Percentiles rank a stretch among this genome's conserved stretches.
Evolutionary conservation across 805 yeast species (phyloP).

Genomic region (Yamadazyma endophytica): DNA sequence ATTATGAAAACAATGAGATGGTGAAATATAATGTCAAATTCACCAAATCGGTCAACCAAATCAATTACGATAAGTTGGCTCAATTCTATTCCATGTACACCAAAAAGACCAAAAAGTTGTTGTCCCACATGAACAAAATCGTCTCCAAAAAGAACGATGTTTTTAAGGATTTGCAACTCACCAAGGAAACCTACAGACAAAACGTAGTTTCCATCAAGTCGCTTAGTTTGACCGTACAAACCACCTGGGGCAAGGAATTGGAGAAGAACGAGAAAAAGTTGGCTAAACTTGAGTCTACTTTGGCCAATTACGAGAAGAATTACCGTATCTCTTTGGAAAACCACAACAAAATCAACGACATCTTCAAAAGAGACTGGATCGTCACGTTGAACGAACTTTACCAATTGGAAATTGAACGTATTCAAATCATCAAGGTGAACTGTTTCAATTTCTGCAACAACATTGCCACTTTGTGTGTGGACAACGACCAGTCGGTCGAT

Average conservation of each 20-base stretch:
- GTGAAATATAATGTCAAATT: conserved; percentile 54
- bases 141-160: conserved; percentile 41
- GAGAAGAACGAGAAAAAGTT: conserved; percentile 57
- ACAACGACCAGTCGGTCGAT: conserved; percentile 75
- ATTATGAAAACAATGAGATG: conserved; percentile 56
- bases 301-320: conserved; percentile 43
- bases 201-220: conserved; percentile 60
- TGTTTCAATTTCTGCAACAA: conserved; percentile 77
- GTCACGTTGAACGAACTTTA: conserved; percentile 59
- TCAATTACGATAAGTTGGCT: conserved; percentile 45
- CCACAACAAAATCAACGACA: conserved; percentile 53
- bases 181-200: conserved; percentile 48
- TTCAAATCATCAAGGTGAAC: conserved; percentile 63
- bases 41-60: conserved; percentile 46
- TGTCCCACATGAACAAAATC: conserved; percentile 54
- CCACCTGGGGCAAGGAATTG: conserved; percentile 71
- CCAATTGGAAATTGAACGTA: conserved; percentile 65
- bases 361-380: conserved; percentile 73
- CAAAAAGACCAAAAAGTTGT: conserved; percentile 53
- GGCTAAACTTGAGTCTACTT: conserved; percentile 42
- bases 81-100: conserved; percentile 49
- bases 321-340: conserved; percentile 54
- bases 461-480: conserved; percentile 70
- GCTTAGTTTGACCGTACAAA: conserved; percentile 55
- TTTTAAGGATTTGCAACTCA: conserved; percentile 28